Conservation (phyloP, 192 early-diverging fungal species). For the Obelidium mucronatum region DNA sequence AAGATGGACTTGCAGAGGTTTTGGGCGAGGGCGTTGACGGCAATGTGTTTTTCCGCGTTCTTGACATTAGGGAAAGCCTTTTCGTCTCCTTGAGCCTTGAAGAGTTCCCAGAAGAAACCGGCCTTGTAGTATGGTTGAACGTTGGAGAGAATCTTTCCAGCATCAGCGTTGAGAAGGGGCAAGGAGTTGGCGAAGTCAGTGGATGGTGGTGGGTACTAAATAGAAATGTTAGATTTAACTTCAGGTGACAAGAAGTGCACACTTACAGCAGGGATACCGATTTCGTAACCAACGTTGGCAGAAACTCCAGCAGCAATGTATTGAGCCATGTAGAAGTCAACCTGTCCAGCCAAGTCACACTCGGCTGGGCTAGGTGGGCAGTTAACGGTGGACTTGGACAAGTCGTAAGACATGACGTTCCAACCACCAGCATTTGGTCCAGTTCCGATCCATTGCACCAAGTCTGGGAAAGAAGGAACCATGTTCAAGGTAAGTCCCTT, state of each 20-base stretch:
- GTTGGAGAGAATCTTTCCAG: background rate
- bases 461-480: slow-evolving; percentile 7
- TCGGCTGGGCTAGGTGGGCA: background rate
- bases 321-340: slow-evolving; percentile 20
- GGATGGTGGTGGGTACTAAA: background rate
- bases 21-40: background rate
- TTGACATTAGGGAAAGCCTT: too few species aligned
- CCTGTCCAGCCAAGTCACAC: too few species aligned
- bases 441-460: background rate
- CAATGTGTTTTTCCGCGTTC: too few species aligned
- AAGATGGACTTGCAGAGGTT: slow-evolving; percentile 6
- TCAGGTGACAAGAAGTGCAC: too few species aligned
- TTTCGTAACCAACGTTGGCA: slow-evolving; percentile 21
- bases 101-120: slow-evolving; percentile 2
- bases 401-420: slow-evolving; percentile 24
- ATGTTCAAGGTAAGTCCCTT: slow-evolving; percentile 2
- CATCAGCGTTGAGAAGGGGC: background rate
- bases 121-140: too few species aligned
- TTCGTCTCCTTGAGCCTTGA: background rate
- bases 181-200: background rate
- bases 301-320: slow-evolving; percentile 2
- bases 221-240: too few species aligned
- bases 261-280: slow-evolving; percentile 20
- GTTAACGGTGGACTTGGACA: slow-evolving; percentile 4
- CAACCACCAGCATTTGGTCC: too few species aligned